Evolutionary conservation across 208 protist genomes (phyloP).

Genomic region (Wallacemonas sp.): DNA sequence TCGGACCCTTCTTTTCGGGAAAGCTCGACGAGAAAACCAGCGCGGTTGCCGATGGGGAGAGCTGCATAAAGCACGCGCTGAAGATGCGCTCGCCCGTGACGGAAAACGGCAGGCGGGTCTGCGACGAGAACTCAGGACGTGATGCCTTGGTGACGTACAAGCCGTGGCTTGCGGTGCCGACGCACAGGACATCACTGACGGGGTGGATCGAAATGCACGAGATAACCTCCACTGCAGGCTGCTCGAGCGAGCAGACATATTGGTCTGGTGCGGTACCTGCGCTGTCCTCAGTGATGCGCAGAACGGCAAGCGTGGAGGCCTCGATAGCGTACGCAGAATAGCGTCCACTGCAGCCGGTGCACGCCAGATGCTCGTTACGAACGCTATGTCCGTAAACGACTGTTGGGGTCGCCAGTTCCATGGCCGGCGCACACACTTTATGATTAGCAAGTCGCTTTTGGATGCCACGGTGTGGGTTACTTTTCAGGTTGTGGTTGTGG

Average conservation of each 20-base stretch:
- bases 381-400: not conserved
- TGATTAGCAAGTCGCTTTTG: too few species aligned
- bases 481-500: too few species aligned
- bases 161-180: slow-evolving; percentile 68
- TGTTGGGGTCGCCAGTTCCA: not conserved
- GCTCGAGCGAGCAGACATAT: slow-evolving; percentile 19
- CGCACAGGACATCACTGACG: slow-evolving; percentile 46
- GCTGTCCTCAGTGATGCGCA: not conserved
- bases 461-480: too few species aligned
- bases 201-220: slow-evolving; percentile 64
- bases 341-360: slow-evolving; percentile 1
- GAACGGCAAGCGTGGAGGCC: not conserved
- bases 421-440: not conserved
- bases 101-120: slow-evolving; percentile 47
- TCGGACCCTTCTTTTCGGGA: slow-evolving; percentile 27
- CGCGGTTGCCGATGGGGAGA: slow-evolving; percentile 27
- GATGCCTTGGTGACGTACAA: slow-evolving; percentile 65
- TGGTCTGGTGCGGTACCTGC: too few species aligned
- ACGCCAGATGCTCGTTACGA: slow-evolving; percentile 1
- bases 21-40: slow-evolving; percentile 76
- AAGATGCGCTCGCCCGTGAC: slow-evolving; percentile 59
- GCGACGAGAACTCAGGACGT: slow-evolving; percentile 30
- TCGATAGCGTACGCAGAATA: slow-evolving; percentile 1
- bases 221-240: slow-evolving; percentile 29
- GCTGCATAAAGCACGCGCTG: slow-evolving; percentile 57